Evolutionary conservation across 2,329 filamentous ascomycete species (phyloP).

Genomic region (Alternaria incomplexa): DNA sequence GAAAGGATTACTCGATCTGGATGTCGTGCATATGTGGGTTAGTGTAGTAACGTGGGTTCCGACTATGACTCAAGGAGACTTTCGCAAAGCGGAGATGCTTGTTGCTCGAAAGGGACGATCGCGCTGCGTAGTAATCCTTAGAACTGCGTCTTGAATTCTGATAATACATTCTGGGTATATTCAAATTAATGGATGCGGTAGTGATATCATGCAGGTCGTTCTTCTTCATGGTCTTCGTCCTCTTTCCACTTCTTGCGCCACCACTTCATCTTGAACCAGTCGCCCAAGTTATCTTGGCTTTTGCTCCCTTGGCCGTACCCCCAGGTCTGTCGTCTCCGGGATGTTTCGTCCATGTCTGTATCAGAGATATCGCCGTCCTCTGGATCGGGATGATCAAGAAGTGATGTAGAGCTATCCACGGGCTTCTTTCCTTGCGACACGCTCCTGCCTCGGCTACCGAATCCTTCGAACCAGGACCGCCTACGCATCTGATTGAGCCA

Average conservation of each 20-base stretch:
- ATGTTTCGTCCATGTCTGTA: conserved; percentile 26
- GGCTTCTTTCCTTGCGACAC: conserved; percentile 39
- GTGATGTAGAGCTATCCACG: conserved; percentile 25
- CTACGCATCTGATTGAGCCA: conserved; percentile 45
- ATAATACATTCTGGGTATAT: conserved; percentile 5
- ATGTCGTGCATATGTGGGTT: neutral
- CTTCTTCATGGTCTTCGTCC: conserved; percentile 15
- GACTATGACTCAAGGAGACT: neutral
- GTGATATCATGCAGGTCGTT: conserved; percentile 18
- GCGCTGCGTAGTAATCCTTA: neutral
- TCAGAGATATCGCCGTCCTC: conserved; percentile 41
- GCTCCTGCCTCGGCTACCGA: conserved; percentile 29
- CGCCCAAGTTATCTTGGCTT: conserved; percentile 36
- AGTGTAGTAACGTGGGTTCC: neutral
- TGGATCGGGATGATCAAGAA: conserved; percentile 37
- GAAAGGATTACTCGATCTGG: conserved; percentile 3
- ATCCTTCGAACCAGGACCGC: conserved; percentile 46
- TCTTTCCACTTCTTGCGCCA: conserved; percentile 47
- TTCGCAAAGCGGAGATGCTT: neutral
- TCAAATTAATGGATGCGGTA: conserved; percentile 8
- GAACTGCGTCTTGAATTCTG: neutral
- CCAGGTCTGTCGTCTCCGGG: conserved; percentile 35
- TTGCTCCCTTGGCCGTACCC: conserved; percentile 25
- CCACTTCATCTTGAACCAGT: conserved; percentile 49
- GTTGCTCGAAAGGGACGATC: neutral